phyloP scores from a whole-genome alignment of 2,329 filamentous ascomycete genomes.

The Pseudopithomyces chartarum region DNA sequence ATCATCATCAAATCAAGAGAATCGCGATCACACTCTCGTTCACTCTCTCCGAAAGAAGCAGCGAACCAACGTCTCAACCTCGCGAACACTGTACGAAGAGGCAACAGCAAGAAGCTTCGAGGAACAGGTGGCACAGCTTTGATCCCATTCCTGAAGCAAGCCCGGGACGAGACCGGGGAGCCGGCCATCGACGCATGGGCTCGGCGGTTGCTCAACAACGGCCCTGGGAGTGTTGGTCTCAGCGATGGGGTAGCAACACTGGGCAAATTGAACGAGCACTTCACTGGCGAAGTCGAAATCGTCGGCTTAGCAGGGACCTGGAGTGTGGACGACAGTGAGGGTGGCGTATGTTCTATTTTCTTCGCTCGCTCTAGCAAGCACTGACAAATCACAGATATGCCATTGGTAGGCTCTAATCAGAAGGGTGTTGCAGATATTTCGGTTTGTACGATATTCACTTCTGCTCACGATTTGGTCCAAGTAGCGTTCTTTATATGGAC shows the following conservation, averaged over 20 bases:
- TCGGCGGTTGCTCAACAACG: conserved; percentile 61
- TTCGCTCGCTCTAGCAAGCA: not conserved
- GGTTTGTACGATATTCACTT: not conserved
- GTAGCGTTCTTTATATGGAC: not conserved
- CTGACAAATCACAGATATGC: conserved; percentile 26
- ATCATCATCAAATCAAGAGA: conserved; percentile 88
- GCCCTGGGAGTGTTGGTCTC: conserved; percentile 41
- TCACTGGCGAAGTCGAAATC: conserved; percentile 60
- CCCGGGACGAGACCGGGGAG: conserved; percentile 92
- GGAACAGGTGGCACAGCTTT: conserved; percentile 93
- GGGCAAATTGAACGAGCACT: conserved; percentile 59
- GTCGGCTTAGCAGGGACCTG: conserved; percentile 82
- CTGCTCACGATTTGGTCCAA: not conserved
- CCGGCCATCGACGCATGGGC: conserved; percentile 77
- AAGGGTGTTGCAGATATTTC: not conserved
- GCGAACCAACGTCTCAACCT: conserved; percentile 61
- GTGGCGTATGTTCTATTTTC: conserved; percentile 48
- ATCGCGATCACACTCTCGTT: conserved; percentile 67
- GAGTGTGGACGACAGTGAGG: conserved; percentile 84
- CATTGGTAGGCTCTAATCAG: conserved; percentile 25
- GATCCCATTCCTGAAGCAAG: conserved; percentile 96
- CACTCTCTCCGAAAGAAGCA: conserved; percentile 60
- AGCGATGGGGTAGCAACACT: conserved; percentile 48
- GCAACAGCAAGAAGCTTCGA: conserved; percentile 65
- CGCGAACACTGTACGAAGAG: conserved; percentile 51